phyloP scores from a whole-genome alignment of 768 basidiomycete genomes.

The Leucocoprinus leucothites region DNA sequence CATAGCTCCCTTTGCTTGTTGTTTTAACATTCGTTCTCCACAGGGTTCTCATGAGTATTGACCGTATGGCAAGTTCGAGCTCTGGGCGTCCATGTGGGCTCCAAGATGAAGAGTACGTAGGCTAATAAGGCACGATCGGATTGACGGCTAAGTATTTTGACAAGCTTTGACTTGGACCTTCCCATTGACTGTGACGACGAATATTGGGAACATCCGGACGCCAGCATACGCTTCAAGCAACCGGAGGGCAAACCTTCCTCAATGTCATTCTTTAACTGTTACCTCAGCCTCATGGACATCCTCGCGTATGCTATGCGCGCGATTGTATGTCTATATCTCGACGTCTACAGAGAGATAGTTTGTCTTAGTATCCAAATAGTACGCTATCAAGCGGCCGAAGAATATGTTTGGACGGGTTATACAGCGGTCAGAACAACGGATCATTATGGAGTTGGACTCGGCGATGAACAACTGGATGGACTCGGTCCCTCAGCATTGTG shows the following conservation, averaged over 20 bases:
- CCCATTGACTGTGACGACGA: slow-evolving; percentile 64
- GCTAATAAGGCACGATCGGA: neutral
- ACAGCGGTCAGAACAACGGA: slow-evolving; percentile 53
- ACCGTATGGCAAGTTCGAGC: slow-evolving; percentile 42
- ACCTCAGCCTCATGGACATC: slow-evolving; percentile 57
- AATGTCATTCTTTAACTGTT: slow-evolving; percentile 54
- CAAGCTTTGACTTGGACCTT: slow-evolving; percentile 69
- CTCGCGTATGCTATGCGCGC: slow-evolving; percentile 56
- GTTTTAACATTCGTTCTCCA: neutral
- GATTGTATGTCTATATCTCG: slow-evolving; percentile 38
- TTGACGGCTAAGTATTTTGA: neutral
- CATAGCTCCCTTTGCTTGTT: neutral
- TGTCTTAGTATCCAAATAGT: slow-evolving; percentile 36
- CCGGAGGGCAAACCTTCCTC: slow-evolving; percentile 54
- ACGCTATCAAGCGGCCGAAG: slow-evolving; percentile 66
- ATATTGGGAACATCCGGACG: slow-evolving; percentile 55
- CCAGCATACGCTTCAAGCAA: slow-evolving; percentile 45
- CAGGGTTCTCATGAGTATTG: slow-evolving; percentile 50
- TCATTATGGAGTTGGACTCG: slow-evolving; percentile 72
- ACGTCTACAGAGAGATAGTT: neutral
- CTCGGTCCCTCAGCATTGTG: slow-evolving; percentile 56
- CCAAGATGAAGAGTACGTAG: slow-evolving; percentile 65
- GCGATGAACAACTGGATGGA: slow-evolving; percentile 79
- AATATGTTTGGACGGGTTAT: slow-evolving; percentile 43
- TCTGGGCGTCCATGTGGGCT: slow-evolving; percentile 71